Percentiles rank a stretch among this genome's conserved stretches.
These are phyloP conservation scores for Verticillium zaregamsianum DNA, from an alignment of 2,329 filamentous ascomycete genomes.

Conservation along the genomic window DNA sequence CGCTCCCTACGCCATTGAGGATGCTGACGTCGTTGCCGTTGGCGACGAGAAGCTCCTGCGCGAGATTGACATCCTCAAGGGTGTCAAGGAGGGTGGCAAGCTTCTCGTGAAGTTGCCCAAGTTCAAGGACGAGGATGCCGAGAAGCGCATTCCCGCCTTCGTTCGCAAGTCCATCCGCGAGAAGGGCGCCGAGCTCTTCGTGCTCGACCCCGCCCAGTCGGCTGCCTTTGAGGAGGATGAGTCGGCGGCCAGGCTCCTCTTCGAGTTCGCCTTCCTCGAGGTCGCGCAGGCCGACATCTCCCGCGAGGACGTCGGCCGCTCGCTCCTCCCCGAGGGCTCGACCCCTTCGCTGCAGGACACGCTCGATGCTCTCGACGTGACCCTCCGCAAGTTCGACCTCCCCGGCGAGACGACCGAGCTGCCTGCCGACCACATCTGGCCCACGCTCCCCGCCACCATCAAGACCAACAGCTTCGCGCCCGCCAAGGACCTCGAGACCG, in stretches of 20 bases:
- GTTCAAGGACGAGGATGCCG: conserved; percentile 82
- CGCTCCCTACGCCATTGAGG: conserved; percentile 73
- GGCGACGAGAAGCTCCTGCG: conserved; percentile 73
- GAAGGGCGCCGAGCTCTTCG: conserved; percentile 66
- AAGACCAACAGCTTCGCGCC: conserved; percentile 76
- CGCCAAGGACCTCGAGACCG: conserved; percentile 72
- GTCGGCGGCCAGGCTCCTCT: conserved; percentile 58
- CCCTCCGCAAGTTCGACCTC: conserved; percentile 69
- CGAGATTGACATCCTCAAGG: conserved; percentile 69
- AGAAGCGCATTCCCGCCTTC: conserved; percentile 73
- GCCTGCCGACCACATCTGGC: conserved; percentile 51
- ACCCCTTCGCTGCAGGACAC: conserved; percentile 46
- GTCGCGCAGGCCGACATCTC: conserved; percentile 66
- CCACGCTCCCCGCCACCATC: conserved; percentile 58
- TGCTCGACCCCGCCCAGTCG: conserved; percentile 68
- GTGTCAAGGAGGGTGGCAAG: conserved; percentile 65
- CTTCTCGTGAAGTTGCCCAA: conserved; percentile 73
- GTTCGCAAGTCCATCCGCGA: conserved; percentile 69
- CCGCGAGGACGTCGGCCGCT: conserved; percentile 59
- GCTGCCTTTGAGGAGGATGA: conserved; percentile 64
- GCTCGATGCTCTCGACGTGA: conserved; percentile 63
- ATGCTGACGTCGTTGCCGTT: conserved; percentile 75
- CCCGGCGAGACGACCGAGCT: conserved; percentile 76
- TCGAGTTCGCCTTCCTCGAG: conserved; percentile 80
- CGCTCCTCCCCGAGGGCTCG: conserved; percentile 54